Conservation (phyloP, 306 rosid species). For the Medicago ruthenica region DNA sequence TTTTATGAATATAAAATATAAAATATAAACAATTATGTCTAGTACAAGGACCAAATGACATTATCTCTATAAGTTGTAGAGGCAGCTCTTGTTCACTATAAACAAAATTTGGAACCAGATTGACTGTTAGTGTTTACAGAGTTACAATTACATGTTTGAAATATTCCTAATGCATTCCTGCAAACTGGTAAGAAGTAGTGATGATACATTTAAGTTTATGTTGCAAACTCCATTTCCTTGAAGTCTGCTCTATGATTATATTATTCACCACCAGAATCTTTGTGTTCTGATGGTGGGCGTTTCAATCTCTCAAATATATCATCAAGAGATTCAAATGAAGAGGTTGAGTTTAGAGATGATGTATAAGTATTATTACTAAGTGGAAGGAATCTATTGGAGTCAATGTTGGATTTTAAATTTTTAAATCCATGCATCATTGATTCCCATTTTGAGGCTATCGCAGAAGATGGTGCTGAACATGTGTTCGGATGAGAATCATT, state of each 20-base stretch:
- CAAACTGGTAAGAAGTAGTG: no score
- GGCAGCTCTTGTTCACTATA: not conserved
- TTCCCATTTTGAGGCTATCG: conserved; percentile 74
- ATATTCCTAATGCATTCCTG: no score
- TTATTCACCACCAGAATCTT: conserved; percentile 42
- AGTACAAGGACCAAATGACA: not conserved
- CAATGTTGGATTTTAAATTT: conserved; percentile 69
- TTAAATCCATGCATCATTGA: conserved; percentile 74
- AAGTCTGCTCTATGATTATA: conserved; percentile 48
- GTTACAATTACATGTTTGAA: conserved; percentile 3
- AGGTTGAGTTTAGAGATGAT: conserved; percentile 44
- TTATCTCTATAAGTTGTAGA: conserved; percentile 1
- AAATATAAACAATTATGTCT: not conserved
- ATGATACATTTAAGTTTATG: not conserved
- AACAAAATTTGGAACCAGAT: conserved; percentile 23
- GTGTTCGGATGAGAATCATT: conserved; percentile 40
- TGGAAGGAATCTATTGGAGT: conserved; percentile 66
- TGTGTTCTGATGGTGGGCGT: conserved; percentile 56
- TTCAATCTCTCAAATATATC: conserved; percentile 85
- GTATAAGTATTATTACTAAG: conserved; percentile 53
- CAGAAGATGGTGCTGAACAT: conserved; percentile 47
- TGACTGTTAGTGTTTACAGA: not conserved
- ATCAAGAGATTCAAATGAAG: conserved; percentile 80
- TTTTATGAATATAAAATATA: no score
- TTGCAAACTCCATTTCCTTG: not conserved